Base-by-base conservation (phyloP, 2,329 filamentous ascomycete genomes). In the Coniochaeta hoffmannii region DNA sequence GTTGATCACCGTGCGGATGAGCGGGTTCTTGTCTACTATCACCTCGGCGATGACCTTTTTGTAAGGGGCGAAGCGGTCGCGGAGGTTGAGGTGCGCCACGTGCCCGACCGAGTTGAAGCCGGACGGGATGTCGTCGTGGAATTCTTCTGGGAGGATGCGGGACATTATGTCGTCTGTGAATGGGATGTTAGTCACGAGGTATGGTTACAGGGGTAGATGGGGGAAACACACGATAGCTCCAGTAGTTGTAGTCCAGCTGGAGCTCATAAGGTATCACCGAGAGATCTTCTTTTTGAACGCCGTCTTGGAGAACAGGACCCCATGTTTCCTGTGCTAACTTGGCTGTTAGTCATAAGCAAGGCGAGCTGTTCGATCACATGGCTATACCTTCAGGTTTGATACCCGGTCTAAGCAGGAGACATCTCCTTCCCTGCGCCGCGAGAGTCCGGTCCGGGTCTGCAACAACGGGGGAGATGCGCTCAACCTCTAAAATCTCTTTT, bases 51-150 rank as follows among this genome's bases (percentile, higher is more conserved):
- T 92, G 41, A 97, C 69, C 61, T 87, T 70, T 70, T 94, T 96
- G 76, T 95, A 96, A 0, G 89, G 90, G 11, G 90, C 75, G 66
- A 91, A 97, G 60, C 86, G 81, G 19, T 89, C 85, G 53, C 90
- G 85, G 31, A 99, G 84, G 70, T 99, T 99, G 57, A 99, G 76
- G 67, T 99, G 94, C 38, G 91, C 93, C 53, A 97, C 86, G 64
- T 97, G 93, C 19, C 94, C 93, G 34, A 93, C 91, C 34, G 87
- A 85, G 56, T 90, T 90, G 75, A 96, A 97, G 51, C 91, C 90
- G 31, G 84, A 82, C 2, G 92, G 93, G 31, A 94, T 85, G 63
- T 95, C 91, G 38, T 87, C 85, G 61, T 91, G 84, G 24, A 88
- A 78, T 50, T 90, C 86, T 61, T 91, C 85, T 0, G 92, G 92